A percentile compares a stretch with the other conserved stretches of the same genome.
These are phyloP conservation scores for Alternaria tenuissima DNA, from an alignment of 2,329 filamentous ascomycete species.

Conservation along the genomic window DNA sequence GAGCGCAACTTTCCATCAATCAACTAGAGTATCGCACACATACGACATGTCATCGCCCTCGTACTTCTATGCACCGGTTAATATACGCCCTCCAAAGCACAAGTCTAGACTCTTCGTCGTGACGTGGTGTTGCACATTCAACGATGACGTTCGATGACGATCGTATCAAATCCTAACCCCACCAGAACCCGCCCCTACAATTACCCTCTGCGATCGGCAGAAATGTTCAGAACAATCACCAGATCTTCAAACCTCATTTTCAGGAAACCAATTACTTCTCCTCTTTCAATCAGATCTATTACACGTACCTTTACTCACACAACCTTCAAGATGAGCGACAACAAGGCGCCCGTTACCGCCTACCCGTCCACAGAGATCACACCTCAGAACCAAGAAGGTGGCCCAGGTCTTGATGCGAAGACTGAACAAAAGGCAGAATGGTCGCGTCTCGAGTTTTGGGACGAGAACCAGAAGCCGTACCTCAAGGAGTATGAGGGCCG, in stretches of 20 bases:
- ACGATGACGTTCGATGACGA: slow-evolving; percentile 21
- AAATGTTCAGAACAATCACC: slow-evolving; percentile 1
- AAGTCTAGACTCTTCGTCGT: slow-evolving; percentile 7
- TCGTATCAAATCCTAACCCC: slow-evolving; percentile 11
- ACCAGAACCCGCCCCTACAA: slow-evolving; percentile 9
- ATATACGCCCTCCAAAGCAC: not conserved
- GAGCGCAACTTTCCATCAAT: not conserved
- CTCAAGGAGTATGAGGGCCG: slow-evolving; percentile 34
- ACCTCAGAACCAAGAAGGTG: slow-evolving; percentile 26
- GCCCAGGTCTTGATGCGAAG: slow-evolving; percentile 26
- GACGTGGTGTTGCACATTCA: slow-evolving; percentile 11
- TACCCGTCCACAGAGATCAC: slow-evolving; percentile 29
- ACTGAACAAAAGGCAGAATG: slow-evolving; percentile 29
- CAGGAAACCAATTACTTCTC: not conserved
- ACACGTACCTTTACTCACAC: slow-evolving; percentile 1
- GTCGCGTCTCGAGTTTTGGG: slow-evolving; percentile 32
- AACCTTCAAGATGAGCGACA: slow-evolving; percentile 21
- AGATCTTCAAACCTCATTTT: not conserved
- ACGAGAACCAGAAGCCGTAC: slow-evolving; percentile 30
- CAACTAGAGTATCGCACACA: not conserved
- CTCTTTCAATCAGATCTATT: not conserved
- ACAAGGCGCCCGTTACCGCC: slow-evolving; percentile 26
- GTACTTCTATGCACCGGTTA: not conserved
- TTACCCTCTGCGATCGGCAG: not conserved
- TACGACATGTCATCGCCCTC: not conserved